Evolutionary conservation across 2,329 filamentous ascomycete genomes (phyloP).

Genomic region (Capronia coronata): DNA sequence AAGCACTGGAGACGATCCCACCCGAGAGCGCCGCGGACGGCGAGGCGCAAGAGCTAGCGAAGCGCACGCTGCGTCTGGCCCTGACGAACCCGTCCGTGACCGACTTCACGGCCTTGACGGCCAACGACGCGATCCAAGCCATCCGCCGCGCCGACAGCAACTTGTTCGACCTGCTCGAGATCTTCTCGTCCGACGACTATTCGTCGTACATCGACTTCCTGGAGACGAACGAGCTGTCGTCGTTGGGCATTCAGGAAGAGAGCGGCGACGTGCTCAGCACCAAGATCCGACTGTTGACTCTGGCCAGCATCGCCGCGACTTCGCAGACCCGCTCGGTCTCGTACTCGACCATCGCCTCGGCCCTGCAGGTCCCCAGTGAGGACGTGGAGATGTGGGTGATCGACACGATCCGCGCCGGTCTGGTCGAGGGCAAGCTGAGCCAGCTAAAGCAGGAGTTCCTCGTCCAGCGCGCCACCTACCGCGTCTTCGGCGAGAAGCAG

Average conservation of each 20-base stretch:
- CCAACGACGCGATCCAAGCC: slow-evolving; percentile 72
- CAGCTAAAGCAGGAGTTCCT: slow-evolving; percentile 90
- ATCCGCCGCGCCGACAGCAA: slow-evolving; percentile 76
- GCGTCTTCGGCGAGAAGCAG: slow-evolving; percentile 95
- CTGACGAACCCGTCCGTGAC: slow-evolving; percentile 60
- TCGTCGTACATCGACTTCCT: slow-evolving; percentile 96
- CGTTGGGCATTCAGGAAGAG: slow-evolving; percentile 74
- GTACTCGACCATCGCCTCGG: slow-evolving; percentile 75
- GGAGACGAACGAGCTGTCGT: slow-evolving; percentile 47
- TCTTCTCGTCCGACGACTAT: slow-evolving; percentile 88
- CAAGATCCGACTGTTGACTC: slow-evolving; percentile 94
- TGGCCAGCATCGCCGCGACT: slow-evolving; percentile 79
- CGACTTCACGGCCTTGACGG: slow-evolving; percentile 66
- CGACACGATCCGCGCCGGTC: slow-evolving; percentile 88
- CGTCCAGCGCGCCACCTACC: slow-evolving; percentile 91
- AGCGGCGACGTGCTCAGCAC: slow-evolving; percentile 72
- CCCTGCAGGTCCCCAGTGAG: slow-evolving; percentile 71
- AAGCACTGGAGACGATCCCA: slow-evolving; percentile 73
- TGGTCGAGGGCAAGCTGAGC: slow-evolving; percentile 93
- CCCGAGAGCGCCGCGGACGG: slow-evolving; percentile 45
- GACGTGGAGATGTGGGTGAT: slow-evolving; percentile 99
- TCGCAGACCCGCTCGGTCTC: slow-evolving; percentile 79
- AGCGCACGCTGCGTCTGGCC: slow-evolving; percentile 61
- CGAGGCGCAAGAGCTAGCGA: slow-evolving; percentile 53
- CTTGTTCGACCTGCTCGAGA: slow-evolving; percentile 87